Evolutionary conservation across 2,329 filamentous ascomycete species (phyloP), one percentile per base, ranked within the genome.

Genomic region (Colletotrichum shisoi): DNA sequence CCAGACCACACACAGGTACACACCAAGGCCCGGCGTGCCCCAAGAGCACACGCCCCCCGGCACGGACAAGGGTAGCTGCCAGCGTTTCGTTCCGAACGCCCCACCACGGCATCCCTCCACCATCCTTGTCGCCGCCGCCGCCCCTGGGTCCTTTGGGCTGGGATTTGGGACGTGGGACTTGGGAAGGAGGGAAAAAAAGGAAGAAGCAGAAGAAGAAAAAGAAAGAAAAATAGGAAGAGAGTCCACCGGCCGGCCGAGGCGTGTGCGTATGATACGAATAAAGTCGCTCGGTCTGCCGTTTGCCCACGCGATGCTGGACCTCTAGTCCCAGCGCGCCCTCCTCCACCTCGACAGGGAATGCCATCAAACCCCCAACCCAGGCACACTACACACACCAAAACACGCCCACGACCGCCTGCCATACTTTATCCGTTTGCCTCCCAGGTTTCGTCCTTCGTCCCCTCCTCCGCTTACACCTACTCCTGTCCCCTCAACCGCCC

Each of bases 41-140:
- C 44, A 68, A 39, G 54, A 64, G 54, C 61, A 64, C 61, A 68
- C 65, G 44, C 65, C 64, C 64, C 64, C 65, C 65, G 51, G 54
- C 56, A 68, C 66, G 57, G 66, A 67, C 63, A 68, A 67, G 66
- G 66, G 66, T 68, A 68, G 62, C 66, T 68, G 66, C 66, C 66
- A 66, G 57, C 62, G 66, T 68, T 68, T 68, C 62, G 66, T 67
- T 67, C 66, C 63, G 63, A 68, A 63, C 57, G 65, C 63, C 46
- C 66, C 66, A 67, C 45, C 66, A 44, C 62, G 51, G 62, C 63
- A 58, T 67, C 63, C 57, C 62, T 51, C 9, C 57, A 44, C 39
- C 51, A 68, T 57, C 66, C 66, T 67, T 67, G 66, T 53, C 57
- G 34, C 46, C 58, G 57, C 24, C 45, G 52, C 46, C 57, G 49